Conservation (phyloP, 345 rosid species). For the Dipteronia dyeriana region DNA sequence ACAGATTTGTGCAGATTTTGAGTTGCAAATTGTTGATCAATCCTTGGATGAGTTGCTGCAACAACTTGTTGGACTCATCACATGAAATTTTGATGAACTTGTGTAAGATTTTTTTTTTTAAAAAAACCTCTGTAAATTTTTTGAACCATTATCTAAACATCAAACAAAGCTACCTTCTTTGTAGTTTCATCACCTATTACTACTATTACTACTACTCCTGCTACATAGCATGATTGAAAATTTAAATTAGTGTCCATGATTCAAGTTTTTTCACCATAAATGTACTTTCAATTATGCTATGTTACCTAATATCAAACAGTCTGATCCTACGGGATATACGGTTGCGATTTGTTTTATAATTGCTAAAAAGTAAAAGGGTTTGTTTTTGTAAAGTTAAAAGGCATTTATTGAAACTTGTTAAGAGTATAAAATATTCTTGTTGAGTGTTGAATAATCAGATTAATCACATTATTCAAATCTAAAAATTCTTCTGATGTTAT, state of each 20-base stretch:
- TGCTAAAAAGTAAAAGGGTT: too few species aligned
- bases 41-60: conserved; percentile 42
- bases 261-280: neutral
- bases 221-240: neutral
- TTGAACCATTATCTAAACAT: neutral
- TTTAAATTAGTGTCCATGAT: neutral
- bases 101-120: too few species aligned
- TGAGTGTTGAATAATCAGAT: too few species aligned
- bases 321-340: too few species aligned
- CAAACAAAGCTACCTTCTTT: too few species aligned
- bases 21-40: conserved; percentile 33
- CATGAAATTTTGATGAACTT: conserved; percentile 18
- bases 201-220: too few species aligned
- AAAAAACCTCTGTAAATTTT: conserved; percentile 16
- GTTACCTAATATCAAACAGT: too few species aligned
- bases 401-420: too few species aligned
- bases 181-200: too few species aligned
- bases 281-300: neutral
- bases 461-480: too few species aligned
- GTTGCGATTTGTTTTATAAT: neutral
- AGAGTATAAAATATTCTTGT: too few species aligned
- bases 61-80: conserved; percentile 21
- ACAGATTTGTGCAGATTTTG: conserved; percentile 31
- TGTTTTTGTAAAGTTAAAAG: too few species aligned
- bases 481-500: neutral